A percentile compares a stretch with the other conserved stretches of the same genome.
Conservation (phyloP, 1,284 basidiomycete species). For the Pseudozyma hubeiensis region DNA sequence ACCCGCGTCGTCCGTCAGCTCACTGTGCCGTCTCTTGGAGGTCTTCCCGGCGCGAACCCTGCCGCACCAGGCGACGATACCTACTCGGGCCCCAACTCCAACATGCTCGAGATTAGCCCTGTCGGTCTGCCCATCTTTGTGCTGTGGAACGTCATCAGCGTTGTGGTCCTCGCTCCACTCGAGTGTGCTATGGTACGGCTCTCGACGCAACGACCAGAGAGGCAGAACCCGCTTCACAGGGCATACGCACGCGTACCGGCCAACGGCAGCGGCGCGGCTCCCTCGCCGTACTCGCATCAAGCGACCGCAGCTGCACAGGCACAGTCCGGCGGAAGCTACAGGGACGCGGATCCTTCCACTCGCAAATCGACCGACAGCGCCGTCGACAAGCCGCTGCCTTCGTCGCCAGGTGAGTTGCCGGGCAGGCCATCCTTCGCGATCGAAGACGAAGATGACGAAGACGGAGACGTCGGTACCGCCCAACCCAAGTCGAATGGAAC, state of each 20-base stretch:
- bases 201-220: conserved; percentile 59
- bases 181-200: conserved; percentile 65
- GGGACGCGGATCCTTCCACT: conserved; percentile 15
- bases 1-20: conserved; percentile 56
- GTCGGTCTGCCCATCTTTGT: conserved; percentile 59
- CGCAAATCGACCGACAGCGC: conserved; percentile 36
- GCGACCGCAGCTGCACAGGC: conserved; percentile 44
- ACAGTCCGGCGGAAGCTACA: conserved; percentile 41
- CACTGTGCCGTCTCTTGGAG: conserved; percentile 56
- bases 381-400: conserved; percentile 42
- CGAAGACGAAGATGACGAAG: conserved; percentile 57
- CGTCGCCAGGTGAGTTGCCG: conserved; percentile 37
- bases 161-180: conserved; percentile 58
- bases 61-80: conserved; percentile 46
- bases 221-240: conserved; percentile 63
- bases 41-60: conserved; percentile 41
- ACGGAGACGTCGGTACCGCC: conserved; percentile 15
- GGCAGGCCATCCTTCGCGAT: conserved; percentile 59
- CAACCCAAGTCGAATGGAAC: conserved; percentile 3
- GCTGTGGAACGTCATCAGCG: conserved; percentile 55
- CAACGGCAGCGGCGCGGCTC: conserved; percentile 12
- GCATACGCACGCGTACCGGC: conserved; percentile 54
- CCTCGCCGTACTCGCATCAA: conserved; percentile 61
- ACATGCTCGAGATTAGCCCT: conserved; percentile 46
- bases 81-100: conserved; percentile 56